A percentile compares a stretch with the other conserved stretches of the same genome.
These are phyloP conservation scores for Kondoa subrosea DNA, from an alignment of 768 basidiomycete genomes.

Conservation along the genomic window DNA sequence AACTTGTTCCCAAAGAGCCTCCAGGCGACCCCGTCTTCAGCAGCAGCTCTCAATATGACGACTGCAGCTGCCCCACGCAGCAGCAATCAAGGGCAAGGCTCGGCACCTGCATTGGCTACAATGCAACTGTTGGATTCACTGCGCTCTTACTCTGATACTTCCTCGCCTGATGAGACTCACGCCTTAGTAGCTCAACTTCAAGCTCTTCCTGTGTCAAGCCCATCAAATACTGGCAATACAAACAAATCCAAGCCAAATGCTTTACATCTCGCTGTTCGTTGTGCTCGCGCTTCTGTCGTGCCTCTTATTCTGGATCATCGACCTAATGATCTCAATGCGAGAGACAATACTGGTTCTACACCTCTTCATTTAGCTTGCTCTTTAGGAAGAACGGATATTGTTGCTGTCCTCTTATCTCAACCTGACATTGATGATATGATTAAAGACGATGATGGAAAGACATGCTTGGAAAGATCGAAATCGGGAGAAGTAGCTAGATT, in stretches of 20 bases:
- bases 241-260: conserved; percentile 13
- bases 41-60: too few relatives aligned
- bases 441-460: conserved; percentile 49
- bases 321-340: conserved; percentile 20
- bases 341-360: conserved; percentile 46
- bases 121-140: not conserved
- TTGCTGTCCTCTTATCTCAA: conserved; percentile 60
- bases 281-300: conserved; percentile 17
- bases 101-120: not conserved
- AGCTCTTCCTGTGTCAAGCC: not conserved
- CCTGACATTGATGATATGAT: conserved; percentile 62
- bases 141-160: conserved; percentile 9
- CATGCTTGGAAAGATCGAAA: conserved; percentile 55
- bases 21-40: too few relatives aligned
- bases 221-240: not conserved
- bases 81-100: not conserved
- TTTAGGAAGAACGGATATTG: conserved; percentile 53
- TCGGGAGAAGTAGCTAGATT: conserved; percentile 48
- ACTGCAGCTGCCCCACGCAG: too few relatives aligned
- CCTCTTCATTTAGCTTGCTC: conserved; percentile 59
- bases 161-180: conserved; percentile 35
- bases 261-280: conserved; percentile 22
- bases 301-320: not conserved
- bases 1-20: too few relatives aligned
- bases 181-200: not conserved